A percentile compares a stretch with the other conserved stretches of the same genome.
Evolutionary conservation across 2,329 filamentous ascomycete species (phyloP).

Genomic region (Hypoxylon sp.): DNA sequence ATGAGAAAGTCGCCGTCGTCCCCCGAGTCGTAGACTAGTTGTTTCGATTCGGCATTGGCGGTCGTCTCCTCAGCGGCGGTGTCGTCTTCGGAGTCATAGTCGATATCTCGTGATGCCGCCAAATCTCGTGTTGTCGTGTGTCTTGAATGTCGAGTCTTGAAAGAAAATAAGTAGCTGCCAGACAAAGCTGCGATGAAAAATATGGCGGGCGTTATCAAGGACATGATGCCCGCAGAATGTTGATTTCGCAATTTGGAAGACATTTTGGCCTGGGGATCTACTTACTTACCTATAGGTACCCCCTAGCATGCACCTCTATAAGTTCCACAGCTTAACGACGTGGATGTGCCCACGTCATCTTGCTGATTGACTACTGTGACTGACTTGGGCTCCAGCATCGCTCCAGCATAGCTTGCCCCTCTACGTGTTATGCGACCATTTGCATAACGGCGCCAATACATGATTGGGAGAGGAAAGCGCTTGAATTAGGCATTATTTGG

Average conservation of each 20-base stretch:
- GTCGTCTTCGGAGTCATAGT: slow-evolving; percentile 34
- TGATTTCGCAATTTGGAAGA: slow-evolving; percentile 34
- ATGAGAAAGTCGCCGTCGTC: slow-evolving; percentile 40
- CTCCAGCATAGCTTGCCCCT: slow-evolving; percentile 22
- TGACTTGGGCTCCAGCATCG: slow-evolving; percentile 42
- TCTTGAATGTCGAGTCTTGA: slow-evolving; percentile 30
- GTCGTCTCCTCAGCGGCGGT: slow-evolving; percentile 10
- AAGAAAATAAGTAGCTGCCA: slow-evolving; percentile 41
- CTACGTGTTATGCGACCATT: slow-evolving; percentile 45
- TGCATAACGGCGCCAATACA: slow-evolving; percentile 32
- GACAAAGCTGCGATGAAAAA: slow-evolving; percentile 43
- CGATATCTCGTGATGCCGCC: slow-evolving; percentile 19
- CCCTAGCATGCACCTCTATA: slow-evolving; percentile 38
- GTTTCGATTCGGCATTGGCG: slow-evolving; percentile 23
- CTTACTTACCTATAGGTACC: slow-evolving; percentile 39
- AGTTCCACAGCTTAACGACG: slow-evolving; percentile 32
- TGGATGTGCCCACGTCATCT: slow-evolving; percentile 41
- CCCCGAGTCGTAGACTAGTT: slow-evolving; percentile 38
- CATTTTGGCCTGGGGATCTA: slow-evolving; percentile 37
- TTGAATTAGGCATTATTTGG: slow-evolving; percentile 29
- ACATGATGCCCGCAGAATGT: slow-evolving; percentile 41
- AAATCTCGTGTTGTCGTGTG: slow-evolving; percentile 33
- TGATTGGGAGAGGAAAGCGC: slow-evolving; percentile 30
- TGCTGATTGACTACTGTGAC: slow-evolving; percentile 30
- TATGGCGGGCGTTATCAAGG: slow-evolving; percentile 41